Evolutionary conservation across 2,329 filamentous ascomycete genomes (phyloP), one percentile per base, ranked within the genome.

Genomic region (Apiospora sp.): DNA sequence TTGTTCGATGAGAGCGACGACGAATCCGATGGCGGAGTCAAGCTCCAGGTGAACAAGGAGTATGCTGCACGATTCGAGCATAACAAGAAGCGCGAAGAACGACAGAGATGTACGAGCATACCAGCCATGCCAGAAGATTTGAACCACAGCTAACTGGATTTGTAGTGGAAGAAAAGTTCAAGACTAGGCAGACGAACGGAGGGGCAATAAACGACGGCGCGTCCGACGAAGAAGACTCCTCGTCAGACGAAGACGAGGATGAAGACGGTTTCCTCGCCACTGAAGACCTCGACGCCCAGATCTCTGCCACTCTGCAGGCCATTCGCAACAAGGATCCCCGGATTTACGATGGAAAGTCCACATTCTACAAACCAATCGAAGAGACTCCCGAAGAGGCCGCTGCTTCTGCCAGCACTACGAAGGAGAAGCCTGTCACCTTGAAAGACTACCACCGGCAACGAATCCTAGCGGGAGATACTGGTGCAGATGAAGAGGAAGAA

Each of bases 31-130:
- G 82, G 86, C 75, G 84, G 84, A 41, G 76, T 81, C 49, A 82
- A 82, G 43, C 89, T 98, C 81, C 95, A 93, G 81, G 92, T 99
- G 83, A 98, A 99, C 83, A 87, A 95, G 81, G 94, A 97, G 70
- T 99, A 92, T 82, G 96, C 96, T 61, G 91, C 90, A 77, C 89
- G 94, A 54, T 98, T 98, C 78, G 96, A 99, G 82, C 89, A 98
- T 84, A 99, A 99, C 85, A 98, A 98, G 86, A 98, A 98, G 85
- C 90, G 96, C 72, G 95, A 97, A 80, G 96, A 99, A 81, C 86
- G 91, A 75, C 92, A 95, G 22, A 88, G 89, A 79, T 82, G 92
- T 93, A 79, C 78, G 90, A 83, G 8, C 6, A 41, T 10, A 41
- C 5, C 22, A 8, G 12, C 34, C 58, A 64, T 64, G 58, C 19